Percentiles rank a stretch among this genome's conserved stretches.
phyloP scores from a whole-genome alignment of 208 protist genomes.

The Trypanosomatidae sp. region DNA sequence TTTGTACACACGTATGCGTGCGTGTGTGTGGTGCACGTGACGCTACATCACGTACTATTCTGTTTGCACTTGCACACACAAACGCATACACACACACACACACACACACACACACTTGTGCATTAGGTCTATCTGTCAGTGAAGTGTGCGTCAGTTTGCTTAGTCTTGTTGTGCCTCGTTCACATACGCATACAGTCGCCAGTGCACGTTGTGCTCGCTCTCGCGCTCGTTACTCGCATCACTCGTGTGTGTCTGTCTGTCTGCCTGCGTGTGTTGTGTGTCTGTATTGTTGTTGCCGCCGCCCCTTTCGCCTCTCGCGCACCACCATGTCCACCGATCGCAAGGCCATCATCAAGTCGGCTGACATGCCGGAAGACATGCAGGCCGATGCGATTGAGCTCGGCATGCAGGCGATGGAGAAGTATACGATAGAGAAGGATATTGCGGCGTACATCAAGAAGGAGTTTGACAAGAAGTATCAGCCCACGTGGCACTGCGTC shows the following conservation, averaged over 20 bases:
- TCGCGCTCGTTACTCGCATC: background rate
- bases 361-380: constrained; percentile 95
- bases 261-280: background rate
- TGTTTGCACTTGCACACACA: too few relatives aligned
- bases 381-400: constrained; percentile 98
- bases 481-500: constrained; percentile 99
- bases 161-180: too few relatives aligned
- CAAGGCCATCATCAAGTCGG: constrained; percentile 90
- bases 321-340: constrained; percentile 67
- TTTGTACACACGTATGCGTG: too few relatives aligned
- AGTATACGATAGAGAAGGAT: constrained; percentile 99
- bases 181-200: too few relatives aligned
- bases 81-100: too few relatives aligned
- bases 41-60: too few relatives aligned
- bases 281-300: background rate
- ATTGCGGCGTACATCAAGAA: constrained; percentile 99
- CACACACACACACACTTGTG: too few relatives aligned
- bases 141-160: too few relatives aligned
- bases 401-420: constrained; percentile 96
- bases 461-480: constrained; percentile 99
- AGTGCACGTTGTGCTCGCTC: too few relatives aligned
- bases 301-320: too few relatives aligned
- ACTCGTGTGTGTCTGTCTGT: background rate
- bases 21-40: too few relatives aligned
- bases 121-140: too few relatives aligned